Evolutionary conservation across 2,329 filamentous ascomycete species (phyloP), one percentile per base, ranked within the genome.

Genomic region (Venturia oleaginea): DNA sequence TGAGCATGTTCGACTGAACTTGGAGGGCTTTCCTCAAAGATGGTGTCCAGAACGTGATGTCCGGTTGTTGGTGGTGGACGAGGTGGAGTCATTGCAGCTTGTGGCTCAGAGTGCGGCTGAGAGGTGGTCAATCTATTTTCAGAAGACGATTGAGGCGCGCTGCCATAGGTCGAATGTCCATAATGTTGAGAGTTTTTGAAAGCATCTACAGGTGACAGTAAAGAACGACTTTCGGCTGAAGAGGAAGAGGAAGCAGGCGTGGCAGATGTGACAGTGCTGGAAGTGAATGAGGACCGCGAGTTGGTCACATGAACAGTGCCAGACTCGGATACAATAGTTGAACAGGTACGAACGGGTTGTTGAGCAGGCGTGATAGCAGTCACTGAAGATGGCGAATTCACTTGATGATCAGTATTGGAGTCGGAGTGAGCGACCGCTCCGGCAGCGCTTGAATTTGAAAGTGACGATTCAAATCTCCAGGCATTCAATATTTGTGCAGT

Each of bases 401-500:
- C 22, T 27, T 32, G 51, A 34, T 37, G 27, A 34, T 34, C 51
- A 57, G 19, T 57, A 10, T 34, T n/a, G 24, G 24, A 6, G 11
- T n/a, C 11, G 17, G 30, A 10, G 1, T 57, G 15, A 10, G 17
- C 51, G 34, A 15, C n/a, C 11, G 30, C 17, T 8, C 34, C 51
- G 34, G 10, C 15, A n/a, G 34, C 3, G 3, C 3, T 32, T 6
- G 48, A 54, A 30, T 5, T 34, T 8, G 51, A 22, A 22, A 15
- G 15, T 17, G 30, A n/a, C 3, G 59, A 8, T 32, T 42, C n/a
- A 22, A 60, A 60, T 27, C 8, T 60, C 37, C 34, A 60, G 42
- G 59, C 59, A 24, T 38, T 60, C 37, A 60, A 11, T 43, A 42
- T 60, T 60, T 43, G 37, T 11, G 40, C 40, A 40, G 59, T 60